A percentile compares a stretch with the other conserved stretches of the same genome.
phyloP scores from a whole-genome alignment of 257 asterid genomes.

The Solanum pennellii region DNA sequence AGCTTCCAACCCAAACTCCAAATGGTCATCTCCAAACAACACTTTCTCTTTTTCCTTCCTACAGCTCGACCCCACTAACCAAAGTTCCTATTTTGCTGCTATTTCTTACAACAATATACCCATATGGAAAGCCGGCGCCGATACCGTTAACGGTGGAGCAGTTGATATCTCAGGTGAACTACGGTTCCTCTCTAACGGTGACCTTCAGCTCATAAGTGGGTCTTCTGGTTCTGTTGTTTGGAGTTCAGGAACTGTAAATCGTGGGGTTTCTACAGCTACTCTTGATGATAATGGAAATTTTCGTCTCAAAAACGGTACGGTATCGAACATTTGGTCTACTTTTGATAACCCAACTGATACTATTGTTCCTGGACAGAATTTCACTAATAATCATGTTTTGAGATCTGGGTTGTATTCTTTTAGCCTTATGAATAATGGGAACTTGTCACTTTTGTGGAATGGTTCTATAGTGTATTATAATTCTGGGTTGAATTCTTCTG shows the following conservation, averaged over 20 bases:
- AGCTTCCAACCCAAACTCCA: constrained; percentile 41
- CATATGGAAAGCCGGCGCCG: constrained; percentile 65
- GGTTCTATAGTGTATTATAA: constrained; percentile 36
- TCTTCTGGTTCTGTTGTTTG: constrained; percentile 27
- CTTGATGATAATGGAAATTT: constrained; percentile 58
- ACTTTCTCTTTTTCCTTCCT: constrained; percentile 49
- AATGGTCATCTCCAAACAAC: constrained; percentile 45
- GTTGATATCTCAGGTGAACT: constrained; percentile 42
- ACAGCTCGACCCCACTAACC: constrained; percentile 7
- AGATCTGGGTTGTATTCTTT: constrained; percentile 47
- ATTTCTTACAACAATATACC: constrained; percentile 33
- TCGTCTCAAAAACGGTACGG: constrained; percentile 42
- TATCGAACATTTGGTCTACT: constrained; percentile 47
- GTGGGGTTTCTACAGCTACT: constrained; percentile 35
- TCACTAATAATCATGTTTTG: constrained; percentile 21
- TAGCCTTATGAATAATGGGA: constrained; percentile 29
- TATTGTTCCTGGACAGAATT: constrained; percentile 46
- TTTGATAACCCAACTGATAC: constrained; percentile 67
- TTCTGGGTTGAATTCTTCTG: constrained; percentile 51
- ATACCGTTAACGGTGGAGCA: constrained; percentile 11
- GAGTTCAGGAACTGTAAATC: constrained; percentile 51
- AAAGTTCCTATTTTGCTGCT: constrained; percentile 37
- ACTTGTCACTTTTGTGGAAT: constrained; percentile 63
- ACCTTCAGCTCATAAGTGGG: constrained; percentile 41
- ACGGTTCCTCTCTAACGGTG: constrained; percentile 39